Evolutionary conservation across 768 basidiomycete genomes (phyloP), one percentile per base, ranked within the genome.

Genomic region (Russula virescens): DNA sequence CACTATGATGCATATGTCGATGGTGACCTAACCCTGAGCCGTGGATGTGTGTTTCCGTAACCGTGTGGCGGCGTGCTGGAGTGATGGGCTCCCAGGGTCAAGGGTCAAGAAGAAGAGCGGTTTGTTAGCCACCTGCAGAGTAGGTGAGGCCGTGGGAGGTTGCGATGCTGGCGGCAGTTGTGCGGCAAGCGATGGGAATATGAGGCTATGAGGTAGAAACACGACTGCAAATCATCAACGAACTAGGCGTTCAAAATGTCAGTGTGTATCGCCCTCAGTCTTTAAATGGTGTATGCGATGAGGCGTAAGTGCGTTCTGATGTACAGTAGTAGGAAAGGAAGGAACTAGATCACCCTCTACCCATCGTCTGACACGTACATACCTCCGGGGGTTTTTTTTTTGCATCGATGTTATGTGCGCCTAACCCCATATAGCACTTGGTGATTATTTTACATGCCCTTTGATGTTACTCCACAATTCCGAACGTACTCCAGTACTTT

Each of bases 201-300:
- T 49, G 9, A 16, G 21, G 3, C n/a, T 16, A 19, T 35, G 28
- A 9, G 25, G 71, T 71, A 21, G 71, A 66, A 0, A 58, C 83
- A 81, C 2, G 83, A 82, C 0, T 89, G 85, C 0, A 92, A 78
- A 57, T 77, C 79, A 58, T 91, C 84, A 14, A 91, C 91, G 67
- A n/a, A n/a, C n/a, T 84, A 91, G 3, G 86, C 80, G 0, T 86
- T 89, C 21, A 89, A 91, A 49, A 83, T 72, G 68, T 89, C 91
- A 92, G 68, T 8, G 64, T 31, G n/a, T 25, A 50, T 34, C 18
- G 63, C n/a, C 23, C 60, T 31, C n/a, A n/a, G n/a, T n/a, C n/a
- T 49, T 67, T 61, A 14, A 59, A 35, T n/a, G 13, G 31, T 21
- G 46, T 9, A 28, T 25, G 31, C 3, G 14, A 42, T 38, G n/a